A percentile compares a stretch with the other conserved stretches of the same genome.
Conservation (phyloP, 257 asterid genomes). For the Scutellaria baicalensis region DNA sequence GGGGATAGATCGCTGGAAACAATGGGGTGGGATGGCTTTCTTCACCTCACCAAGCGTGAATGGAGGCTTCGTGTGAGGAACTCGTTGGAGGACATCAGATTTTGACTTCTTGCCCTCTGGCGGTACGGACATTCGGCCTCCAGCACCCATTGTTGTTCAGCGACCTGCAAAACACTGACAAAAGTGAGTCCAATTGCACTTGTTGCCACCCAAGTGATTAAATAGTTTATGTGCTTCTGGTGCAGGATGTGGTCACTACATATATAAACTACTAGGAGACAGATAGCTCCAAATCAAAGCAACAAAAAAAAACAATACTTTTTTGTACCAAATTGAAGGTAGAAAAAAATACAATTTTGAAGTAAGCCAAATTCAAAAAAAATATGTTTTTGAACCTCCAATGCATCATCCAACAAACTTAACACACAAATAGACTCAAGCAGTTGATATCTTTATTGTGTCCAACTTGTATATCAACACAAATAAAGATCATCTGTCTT, state of each 20-base stretch:
- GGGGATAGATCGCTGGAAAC: conserved; percentile 75
- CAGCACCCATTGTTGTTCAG: conserved; percentile 74
- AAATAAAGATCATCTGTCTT: background rate
- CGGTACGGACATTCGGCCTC: conserved; percentile 68
- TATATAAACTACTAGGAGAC: no score
- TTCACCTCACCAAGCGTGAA: conserved; percentile 64
- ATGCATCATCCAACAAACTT: background rate
- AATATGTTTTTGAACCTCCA: background rate
- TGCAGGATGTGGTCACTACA: no score
- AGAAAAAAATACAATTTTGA: background rate
- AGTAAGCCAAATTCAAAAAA: background rate
- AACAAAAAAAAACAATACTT: background rate
- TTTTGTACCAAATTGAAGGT: background rate
- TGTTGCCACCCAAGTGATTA: background rate
- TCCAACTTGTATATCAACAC: background rate
- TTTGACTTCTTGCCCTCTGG: conserved; percentile 36
- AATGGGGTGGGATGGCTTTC: conserved; percentile 86
- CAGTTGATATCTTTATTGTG: background rate
- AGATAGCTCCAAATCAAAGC: no score
- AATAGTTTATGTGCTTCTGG: background rate
- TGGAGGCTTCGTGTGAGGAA: conserved; percentile 68
- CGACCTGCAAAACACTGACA: conserved; percentile 29
- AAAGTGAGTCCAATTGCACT: background rate
- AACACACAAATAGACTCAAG: background rate
- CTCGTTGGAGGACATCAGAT: conserved; percentile 39